Evolutionary conservation across 108 stramenopile genomes (phyloP).

Genomic region (Conticribra weissflogii): DNA sequence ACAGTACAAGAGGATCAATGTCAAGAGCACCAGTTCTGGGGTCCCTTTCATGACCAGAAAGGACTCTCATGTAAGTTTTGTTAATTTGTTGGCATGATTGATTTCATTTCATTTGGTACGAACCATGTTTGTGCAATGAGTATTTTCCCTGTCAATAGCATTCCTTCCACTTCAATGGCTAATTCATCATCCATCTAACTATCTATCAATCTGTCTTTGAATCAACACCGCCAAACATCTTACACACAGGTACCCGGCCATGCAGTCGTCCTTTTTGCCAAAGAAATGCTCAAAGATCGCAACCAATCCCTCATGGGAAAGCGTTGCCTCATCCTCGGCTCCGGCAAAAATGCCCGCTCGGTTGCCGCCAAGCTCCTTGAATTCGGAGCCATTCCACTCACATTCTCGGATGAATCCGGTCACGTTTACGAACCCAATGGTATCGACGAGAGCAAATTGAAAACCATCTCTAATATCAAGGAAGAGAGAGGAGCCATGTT

Average conservation of each 20-base stretch:
- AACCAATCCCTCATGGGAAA: slow-evolving; percentile 93
- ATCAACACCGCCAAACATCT: slow-evolving; percentile 1
- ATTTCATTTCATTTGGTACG: slow-evolving; percentile 3
- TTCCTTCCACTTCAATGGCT: too few species aligned
- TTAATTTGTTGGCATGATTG: neutral
- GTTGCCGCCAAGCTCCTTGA: slow-evolving; percentile 92
- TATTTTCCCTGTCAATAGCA: too few species aligned
- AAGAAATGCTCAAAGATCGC: slow-evolving; percentile 82
- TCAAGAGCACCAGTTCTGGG: slow-evolving; percentile 53
- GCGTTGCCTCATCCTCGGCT: slow-evolving; percentile 91
- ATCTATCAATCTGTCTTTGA: too few species aligned
- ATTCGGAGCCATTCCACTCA: slow-evolving; percentile 94
- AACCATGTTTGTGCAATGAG: too few species aligned
- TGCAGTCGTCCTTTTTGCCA: slow-evolving; percentile 92
- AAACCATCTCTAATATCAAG: slow-evolving; percentile 94
- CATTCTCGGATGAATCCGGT: slow-evolving; percentile 93
- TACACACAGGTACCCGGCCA: slow-evolving; percentile 88
- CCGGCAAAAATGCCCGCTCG: slow-evolving; percentile 92
- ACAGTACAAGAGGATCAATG: slow-evolving; percentile 96
- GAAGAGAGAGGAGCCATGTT: slow-evolving; percentile 91
- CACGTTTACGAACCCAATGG: slow-evolving; percentile 96
- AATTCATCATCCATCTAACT: too few species aligned
- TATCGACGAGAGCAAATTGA: slow-evolving; percentile 85
- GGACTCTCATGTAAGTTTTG: slow-evolving; percentile 40
- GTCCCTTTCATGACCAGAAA: slow-evolving; percentile 58